These are phyloP conservation scores for Fusarium hainanense DNA, from an alignment of 2,329 filamentous ascomycete species.

Conservation along the genomic window DNA sequence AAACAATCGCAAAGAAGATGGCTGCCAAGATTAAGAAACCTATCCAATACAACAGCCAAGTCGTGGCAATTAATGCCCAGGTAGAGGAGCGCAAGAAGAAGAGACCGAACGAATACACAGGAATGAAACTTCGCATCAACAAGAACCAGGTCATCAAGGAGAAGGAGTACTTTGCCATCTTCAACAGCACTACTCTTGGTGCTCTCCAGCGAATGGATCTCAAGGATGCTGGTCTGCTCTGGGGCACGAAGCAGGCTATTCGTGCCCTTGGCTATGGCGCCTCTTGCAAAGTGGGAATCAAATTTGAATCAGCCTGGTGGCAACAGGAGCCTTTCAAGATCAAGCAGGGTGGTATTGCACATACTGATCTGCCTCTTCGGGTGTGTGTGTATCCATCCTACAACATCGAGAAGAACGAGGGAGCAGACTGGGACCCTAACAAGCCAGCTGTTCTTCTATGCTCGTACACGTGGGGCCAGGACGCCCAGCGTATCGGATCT, in stretches of 20 bases:
- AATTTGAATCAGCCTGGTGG: slow-evolving; percentile 51
- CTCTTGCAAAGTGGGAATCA: slow-evolving; percentile 47
- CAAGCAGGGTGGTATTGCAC: slow-evolving; percentile 9
- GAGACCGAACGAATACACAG: neutral
- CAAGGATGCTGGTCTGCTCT: slow-evolving; percentile 43
- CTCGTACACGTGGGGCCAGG: slow-evolving; percentile 39
- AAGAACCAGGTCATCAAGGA: neutral
- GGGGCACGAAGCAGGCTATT: slow-evolving; percentile 47
- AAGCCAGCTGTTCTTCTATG: slow-evolving; percentile 36
- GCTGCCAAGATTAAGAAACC: slow-evolving; percentile 4
- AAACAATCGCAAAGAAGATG: slow-evolving; percentile 29
- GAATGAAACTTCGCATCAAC: slow-evolving; percentile 12
- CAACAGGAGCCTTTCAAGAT: slow-evolving; percentile 18
- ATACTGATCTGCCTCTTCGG: slow-evolving; percentile 48
- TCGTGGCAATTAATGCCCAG: slow-evolving; percentile 29
- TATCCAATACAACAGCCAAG: slow-evolving; percentile 21
- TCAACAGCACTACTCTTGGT: slow-evolving; percentile 35
- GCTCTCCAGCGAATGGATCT: slow-evolving; percentile 35
- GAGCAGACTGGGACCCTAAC: neutral
- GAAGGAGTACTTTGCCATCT: slow-evolving; percentile 35
- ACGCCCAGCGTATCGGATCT: slow-evolving; percentile 32
- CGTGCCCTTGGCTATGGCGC: slow-evolving; percentile 48
- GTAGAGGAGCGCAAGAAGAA: neutral
- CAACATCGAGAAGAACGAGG: slow-evolving; percentile 12
- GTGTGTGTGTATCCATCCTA: slow-evolving; percentile 51